Evolutionary conservation across 129 eudicot genomes (phyloP), one percentile per base, ranked within the genome.

Genomic region (Centaurea solstitialis): DNA sequence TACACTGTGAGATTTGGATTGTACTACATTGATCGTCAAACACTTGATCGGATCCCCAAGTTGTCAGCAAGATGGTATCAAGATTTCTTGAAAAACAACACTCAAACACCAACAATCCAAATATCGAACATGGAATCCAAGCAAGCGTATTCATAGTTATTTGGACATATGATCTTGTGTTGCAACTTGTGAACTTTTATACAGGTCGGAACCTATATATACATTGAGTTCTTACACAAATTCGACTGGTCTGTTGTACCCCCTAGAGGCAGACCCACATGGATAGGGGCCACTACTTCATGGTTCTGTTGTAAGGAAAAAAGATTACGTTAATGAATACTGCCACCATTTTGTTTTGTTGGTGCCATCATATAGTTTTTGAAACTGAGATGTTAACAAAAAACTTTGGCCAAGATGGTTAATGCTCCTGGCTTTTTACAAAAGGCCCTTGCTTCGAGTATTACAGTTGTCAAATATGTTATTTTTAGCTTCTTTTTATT

Each of bases 61-160:
- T 74, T 85, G 30, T 95, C 99, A 21, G 97, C 92, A 21, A 65
- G 41, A 45, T 95, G 97, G 99, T 95, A 93, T 80, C 79, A 79
- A 76, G 81, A 79, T 84, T 95, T 95, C 86, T 71, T 92, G 73
- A 69, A 74, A 74, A 89, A 84, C 75, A 77, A 57, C 23, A 82
- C 80, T 79, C 30, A 21, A 72, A 64, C 67, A 28, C 65, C 67
- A 43, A 22, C 53, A 75, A 65, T 65, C 20, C 47, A 9, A 30
- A 69, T 70, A 68, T 7, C 71, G 47, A 47, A 59, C 73, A 65
- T 66, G 26, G 18, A n/a, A 24, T n/a, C 10, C 50, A 40, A 66
- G 67, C 24, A 33, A 22, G 12, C 59, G 6, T 71, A 70, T 70
- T 59, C 39, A 0, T 85, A 70, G 61, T 10, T 6, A 30, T 73